Conservation (phyloP, 2,329 filamentous ascomycete species). For the Curvularia sp. region DNA sequence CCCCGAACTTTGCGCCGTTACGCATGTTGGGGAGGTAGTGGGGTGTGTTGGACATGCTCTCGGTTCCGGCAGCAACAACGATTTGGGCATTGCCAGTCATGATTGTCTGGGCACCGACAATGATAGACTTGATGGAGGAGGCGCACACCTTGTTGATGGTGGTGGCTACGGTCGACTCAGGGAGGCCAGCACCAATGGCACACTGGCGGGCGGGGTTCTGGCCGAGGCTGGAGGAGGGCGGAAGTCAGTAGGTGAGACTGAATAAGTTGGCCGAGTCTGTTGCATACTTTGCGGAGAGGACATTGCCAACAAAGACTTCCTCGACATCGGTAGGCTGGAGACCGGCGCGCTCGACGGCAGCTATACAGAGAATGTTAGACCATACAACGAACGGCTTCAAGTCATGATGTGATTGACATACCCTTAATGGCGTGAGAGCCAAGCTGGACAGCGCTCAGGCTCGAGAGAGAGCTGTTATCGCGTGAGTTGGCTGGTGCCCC, state of each 20-base stretch:
- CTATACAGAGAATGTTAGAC: conserved; percentile 47
- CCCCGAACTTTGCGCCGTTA: conserved; percentile 89
- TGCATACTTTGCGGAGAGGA: conserved; percentile 88
- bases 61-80: conserved; percentile 90
- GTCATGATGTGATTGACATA: conserved; percentile 51
- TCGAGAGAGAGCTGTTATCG: conserved; percentile 77
- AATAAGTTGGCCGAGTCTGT: not conserved
- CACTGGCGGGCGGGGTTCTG: conserved; percentile 97
- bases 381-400: conserved; percentile 14
- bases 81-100: conserved; percentile 93
- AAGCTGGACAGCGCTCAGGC: conserved; percentile 83
- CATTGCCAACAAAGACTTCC: conserved; percentile 98
- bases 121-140: conserved; percentile 90
- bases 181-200: conserved; percentile 85
- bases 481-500: conserved; percentile 36
- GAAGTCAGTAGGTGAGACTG: conserved; percentile 10
- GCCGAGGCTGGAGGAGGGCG: conserved; percentile 70
- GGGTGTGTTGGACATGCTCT: conserved; percentile 98
- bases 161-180: conserved; percentile 80
- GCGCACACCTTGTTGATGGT: conserved; percentile 99
- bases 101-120: conserved; percentile 95
- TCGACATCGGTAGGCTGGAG: conserved; percentile 90
- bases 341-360: conserved; percentile 83
- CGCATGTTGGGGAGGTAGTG: conserved; percentile 93
- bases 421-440: conserved; percentile 93